phyloP scores from a whole-genome alignment of 2,329 filamentous ascomycete species.

The Lachnellula occidentalis region DNA sequence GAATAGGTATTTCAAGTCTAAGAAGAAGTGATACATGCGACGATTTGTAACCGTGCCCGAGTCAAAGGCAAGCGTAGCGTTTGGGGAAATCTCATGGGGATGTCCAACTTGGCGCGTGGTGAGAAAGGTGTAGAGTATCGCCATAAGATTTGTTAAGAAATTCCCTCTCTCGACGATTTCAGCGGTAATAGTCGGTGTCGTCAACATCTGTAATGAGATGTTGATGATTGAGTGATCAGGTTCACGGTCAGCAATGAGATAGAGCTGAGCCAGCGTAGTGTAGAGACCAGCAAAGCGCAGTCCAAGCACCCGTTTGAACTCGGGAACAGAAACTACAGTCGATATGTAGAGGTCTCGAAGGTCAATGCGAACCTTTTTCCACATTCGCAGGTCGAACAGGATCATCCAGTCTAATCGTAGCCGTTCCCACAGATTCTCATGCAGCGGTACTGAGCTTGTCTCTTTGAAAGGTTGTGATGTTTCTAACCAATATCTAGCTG shows the following conservation, averaged over 20 bases:
- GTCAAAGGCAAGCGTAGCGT: constrained; percentile 86
- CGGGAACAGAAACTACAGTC: constrained; percentile 88
- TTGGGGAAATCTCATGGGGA: constrained; percentile 80
- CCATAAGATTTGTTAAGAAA: constrained; percentile 90
- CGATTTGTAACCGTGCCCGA: constrained; percentile 91
- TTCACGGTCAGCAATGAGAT: constrained; percentile 91
- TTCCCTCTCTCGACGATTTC: constrained; percentile 94
- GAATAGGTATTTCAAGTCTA: constrained; percentile 87
- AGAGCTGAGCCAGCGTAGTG: constrained; percentile 87
- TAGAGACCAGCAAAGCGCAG: constrained; percentile 93
- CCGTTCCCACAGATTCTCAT: constrained; percentile 84
- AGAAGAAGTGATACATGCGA: constrained; percentile 95
- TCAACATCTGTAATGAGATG: constrained; percentile 91
- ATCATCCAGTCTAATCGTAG: constrained; percentile 92
- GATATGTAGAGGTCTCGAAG: constrained; percentile 92
- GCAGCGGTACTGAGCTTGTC: constrained; percentile 56
- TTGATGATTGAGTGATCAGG: constrained; percentile 99
- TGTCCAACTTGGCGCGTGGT: constrained; percentile 95
- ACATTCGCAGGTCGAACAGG: constrained; percentile 88
- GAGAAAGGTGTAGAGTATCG: constrained; percentile 94
- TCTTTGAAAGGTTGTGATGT: constrained; percentile 66
- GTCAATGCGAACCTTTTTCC: constrained; percentile 91
- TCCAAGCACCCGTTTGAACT: constrained; percentile 92
- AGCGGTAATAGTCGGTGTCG: constrained; percentile 91
- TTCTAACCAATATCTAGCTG: constrained; percentile 80